phyloP scores from a whole-genome alignment of 768 basidiomycete genomes.

The Pholiota molesta region DNA sequence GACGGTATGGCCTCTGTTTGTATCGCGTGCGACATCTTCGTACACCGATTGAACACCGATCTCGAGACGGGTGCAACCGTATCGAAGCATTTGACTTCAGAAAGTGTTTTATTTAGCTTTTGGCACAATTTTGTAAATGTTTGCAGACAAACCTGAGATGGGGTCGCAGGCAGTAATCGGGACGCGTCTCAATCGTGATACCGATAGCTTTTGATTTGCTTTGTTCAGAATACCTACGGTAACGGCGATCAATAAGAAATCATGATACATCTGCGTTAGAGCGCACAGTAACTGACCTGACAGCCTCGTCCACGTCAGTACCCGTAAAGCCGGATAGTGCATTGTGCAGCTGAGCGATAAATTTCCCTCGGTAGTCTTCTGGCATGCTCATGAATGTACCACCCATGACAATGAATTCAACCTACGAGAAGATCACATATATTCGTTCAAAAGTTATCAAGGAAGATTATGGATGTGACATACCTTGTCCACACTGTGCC shows the following conservation, averaged over 20 bases:
- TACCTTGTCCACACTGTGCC: slow-evolving; percentile 97
- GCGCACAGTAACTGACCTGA: slow-evolving; percentile 50
- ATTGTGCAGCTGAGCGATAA: slow-evolving; percentile 95
- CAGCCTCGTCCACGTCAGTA: slow-evolving; percentile 93
- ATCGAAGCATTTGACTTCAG: slow-evolving; percentile 93
- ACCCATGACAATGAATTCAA: slow-evolving; percentile 95
- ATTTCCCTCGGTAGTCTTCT: slow-evolving; percentile 91
- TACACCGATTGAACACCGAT: slow-evolving; percentile 99
- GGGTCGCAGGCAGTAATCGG: slow-evolving; percentile 96
- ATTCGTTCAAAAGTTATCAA: not conserved
- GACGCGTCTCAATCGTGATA: slow-evolving; percentile 98
- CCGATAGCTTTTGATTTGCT: slow-evolving; percentile 99
- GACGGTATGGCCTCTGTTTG: slow-evolving; percentile 98
- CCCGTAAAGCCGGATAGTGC: slow-evolving; percentile 95
- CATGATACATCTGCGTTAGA: not conserved
- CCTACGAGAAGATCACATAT: slow-evolving; percentile 40
- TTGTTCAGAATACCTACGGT: slow-evolving; percentile 84
- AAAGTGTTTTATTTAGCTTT: slow-evolving; percentile 2
- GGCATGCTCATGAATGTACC: slow-evolving; percentile 99
- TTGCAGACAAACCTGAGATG: slow-evolving; percentile 71
- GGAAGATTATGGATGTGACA: slow-evolving; percentile 9
- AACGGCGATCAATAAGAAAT: slow-evolving; percentile 5
- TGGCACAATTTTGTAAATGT: not conserved
- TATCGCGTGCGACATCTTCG: slow-evolving; percentile 98
- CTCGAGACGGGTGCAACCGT: slow-evolving; percentile 97